A percentile compares a stretch with the other conserved stretches of the same genome.
Evolutionary conservation across 78 protist species (phyloP).

Genomic region (Monosiga brevicollis): DNA sequence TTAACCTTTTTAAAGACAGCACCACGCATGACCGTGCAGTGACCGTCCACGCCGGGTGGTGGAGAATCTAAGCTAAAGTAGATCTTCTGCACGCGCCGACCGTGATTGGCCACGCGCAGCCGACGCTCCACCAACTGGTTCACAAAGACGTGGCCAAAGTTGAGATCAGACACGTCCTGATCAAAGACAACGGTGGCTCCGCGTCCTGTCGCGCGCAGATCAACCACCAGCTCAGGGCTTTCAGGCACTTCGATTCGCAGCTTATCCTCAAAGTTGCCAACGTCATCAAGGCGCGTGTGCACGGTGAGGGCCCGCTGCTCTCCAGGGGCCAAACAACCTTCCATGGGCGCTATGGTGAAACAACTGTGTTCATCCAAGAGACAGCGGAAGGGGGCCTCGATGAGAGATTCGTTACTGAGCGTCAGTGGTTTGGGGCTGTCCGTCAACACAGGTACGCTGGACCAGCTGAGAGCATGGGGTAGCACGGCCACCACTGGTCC

Average conservation of each 20-base stretch:
- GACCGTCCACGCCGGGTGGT: background rate
- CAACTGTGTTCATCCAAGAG: background rate
- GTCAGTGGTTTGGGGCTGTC: constrained; percentile 5
- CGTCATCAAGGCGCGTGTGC: constrained; percentile 30
- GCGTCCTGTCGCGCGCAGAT: background rate
- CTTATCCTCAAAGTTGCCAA: constrained; percentile 19
- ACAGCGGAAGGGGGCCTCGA: constrained; percentile 30
- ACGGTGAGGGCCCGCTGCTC: constrained; percentile 12
- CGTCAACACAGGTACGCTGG: constrained; percentile 20
- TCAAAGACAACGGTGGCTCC: background rate
- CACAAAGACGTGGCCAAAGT: background rate
- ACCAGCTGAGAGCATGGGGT: constrained; percentile 15
- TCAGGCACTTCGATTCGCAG: constrained; percentile 12
- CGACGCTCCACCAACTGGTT: background rate
- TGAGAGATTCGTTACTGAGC: constrained; percentile 33
- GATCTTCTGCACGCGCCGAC: background rate
- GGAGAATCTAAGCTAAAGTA: background rate
- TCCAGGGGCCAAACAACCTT: background rate
- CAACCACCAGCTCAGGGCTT: constrained; percentile 1
- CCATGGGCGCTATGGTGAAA: too few relatives aligned
- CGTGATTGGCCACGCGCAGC: background rate
- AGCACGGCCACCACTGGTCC: constrained; percentile 28
- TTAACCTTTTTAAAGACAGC: background rate
- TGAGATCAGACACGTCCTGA: background rate
- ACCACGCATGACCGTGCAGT: background rate